Evolutionary conservation across 768 basidiomycete species (phyloP).

Genomic region (Nidularia sp.): DNA sequence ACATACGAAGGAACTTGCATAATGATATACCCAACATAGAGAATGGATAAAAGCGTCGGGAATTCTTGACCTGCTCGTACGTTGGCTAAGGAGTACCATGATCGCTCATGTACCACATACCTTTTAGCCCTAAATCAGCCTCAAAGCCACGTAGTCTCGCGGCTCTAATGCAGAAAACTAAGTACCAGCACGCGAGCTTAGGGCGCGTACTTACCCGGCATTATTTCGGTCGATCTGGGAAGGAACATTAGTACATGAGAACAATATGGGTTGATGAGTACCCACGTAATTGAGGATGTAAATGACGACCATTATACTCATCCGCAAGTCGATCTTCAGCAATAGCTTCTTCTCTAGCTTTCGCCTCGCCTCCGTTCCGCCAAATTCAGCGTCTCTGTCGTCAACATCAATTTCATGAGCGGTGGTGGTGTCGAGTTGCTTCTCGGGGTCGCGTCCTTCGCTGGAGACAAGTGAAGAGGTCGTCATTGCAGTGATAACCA

Average conservation of each 20-base stretch:
- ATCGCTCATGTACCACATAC: slow-evolving; percentile 5
- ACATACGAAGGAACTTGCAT: slow-evolving; percentile 76
- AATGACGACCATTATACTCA: slow-evolving; percentile 49
- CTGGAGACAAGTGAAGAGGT: slow-evolving; percentile 10
- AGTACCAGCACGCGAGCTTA: not conserved
- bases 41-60: slow-evolving; percentile 60
- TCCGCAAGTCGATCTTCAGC: slow-evolving; percentile 51
- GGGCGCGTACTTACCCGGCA: slow-evolving; percentile 42
- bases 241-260: slow-evolving; percentile 1
- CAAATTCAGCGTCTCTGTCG: slow-evolving; percentile 41
- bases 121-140: slow-evolving; percentile 57
- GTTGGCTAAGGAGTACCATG: not conserved
- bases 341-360: slow-evolving; percentile 49
- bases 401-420: not conserved
- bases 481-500: slow-evolving; percentile 11
- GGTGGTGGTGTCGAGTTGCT: not conserved
- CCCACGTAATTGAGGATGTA: slow-evolving; percentile 48
- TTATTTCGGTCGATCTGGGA: slow-evolving; percentile 74
- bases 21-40: slow-evolving; percentile 71
- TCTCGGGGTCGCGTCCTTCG: slow-evolving; percentile 13
- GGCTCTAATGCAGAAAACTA: slow-evolving; percentile 36
- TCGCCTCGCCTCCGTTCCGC: slow-evolving; percentile 38
- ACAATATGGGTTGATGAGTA: not conserved
- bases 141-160: slow-evolving; percentile 73
- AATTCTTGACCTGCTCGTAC: slow-evolving; percentile 52